These are phyloP conservation scores for Paecilomyces formosus DNA, from an alignment of 2,329 filamentous ascomycete genomes.

Conservation along the genomic window DNA sequence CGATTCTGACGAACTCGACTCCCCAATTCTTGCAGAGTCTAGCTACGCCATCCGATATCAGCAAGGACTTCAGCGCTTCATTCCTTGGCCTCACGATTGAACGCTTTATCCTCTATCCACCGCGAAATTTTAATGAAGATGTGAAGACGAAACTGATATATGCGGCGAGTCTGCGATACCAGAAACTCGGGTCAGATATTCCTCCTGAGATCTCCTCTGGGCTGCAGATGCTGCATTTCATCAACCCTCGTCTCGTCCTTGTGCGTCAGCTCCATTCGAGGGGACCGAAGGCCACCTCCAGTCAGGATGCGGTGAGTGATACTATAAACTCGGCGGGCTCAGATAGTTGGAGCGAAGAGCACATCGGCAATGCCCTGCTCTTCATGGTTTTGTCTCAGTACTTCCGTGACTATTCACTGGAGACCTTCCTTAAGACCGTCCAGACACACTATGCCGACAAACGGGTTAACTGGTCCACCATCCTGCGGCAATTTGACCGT, in stretches of 20 bases:
- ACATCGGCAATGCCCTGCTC: slow-evolving; percentile 73
- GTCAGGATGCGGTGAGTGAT: slow-evolving; percentile 61
- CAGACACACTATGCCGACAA: slow-evolving; percentile 49
- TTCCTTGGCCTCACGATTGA: slow-evolving; percentile 78
- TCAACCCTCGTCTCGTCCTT: slow-evolving; percentile 38
- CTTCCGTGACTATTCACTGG: slow-evolving; percentile 59
- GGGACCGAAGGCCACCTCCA: slow-evolving; percentile 68
- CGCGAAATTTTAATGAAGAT: slow-evolving; percentile 75
- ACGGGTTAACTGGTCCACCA: slow-evolving; percentile 58
- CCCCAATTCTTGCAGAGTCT: slow-evolving; percentile 70
- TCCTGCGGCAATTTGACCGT: slow-evolving; percentile 75
- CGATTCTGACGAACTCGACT: slow-evolving; percentile 77
- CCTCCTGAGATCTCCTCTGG: slow-evolving; percentile 36
- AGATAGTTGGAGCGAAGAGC: slow-evolving; percentile 67
- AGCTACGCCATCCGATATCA: slow-evolving; percentile 55
- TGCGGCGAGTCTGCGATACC: slow-evolving; percentile 62
- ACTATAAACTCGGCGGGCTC: slow-evolving; percentile 49
- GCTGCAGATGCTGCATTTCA: slow-evolving; percentile 38
- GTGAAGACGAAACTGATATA: slow-evolving; percentile 58
- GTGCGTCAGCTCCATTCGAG: slow-evolving; percentile 62
- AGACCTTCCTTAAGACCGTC: slow-evolving; percentile 56
- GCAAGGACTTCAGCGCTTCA: slow-evolving; percentile 58
- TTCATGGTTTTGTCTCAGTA: slow-evolving; percentile 57
- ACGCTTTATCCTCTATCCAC: slow-evolving; percentile 78
- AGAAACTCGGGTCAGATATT: slow-evolving; percentile 45